phyloP scores from a whole-genome alignment of 441 rosid species.

The Euphorbia schlechtendalii region DNA sequence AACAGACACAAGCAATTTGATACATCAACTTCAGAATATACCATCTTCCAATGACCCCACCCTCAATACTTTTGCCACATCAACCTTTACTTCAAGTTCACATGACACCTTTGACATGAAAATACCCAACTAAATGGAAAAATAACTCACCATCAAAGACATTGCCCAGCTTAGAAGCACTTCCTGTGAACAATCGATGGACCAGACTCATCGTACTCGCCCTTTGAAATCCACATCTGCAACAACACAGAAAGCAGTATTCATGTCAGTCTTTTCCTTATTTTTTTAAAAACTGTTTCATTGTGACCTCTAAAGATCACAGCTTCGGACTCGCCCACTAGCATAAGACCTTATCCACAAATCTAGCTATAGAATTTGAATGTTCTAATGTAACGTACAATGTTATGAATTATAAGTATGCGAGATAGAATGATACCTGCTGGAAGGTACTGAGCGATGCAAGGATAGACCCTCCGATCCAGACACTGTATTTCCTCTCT shows the following conservation, averaged over 20 bases:
- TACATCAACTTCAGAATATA: conserved; percentile 16
- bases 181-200: conserved; percentile 72
- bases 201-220: conserved; percentile 56
- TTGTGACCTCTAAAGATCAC: too few relatives aligned
- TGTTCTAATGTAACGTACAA: too few relatives aligned
- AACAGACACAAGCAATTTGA: conserved; percentile 16
- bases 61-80: conserved; percentile 17
- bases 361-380: too few relatives aligned
- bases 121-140: conserved; percentile 35
- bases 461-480: conserved; percentile 84
- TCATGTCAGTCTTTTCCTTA: conserved; percentile 8
- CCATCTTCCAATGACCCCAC: conserved; percentile 20
- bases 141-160: conserved; percentile 36
- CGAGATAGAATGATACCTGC: conserved; percentile 48
- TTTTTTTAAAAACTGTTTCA: too few relatives aligned
- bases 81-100: conserved; percentile 31
- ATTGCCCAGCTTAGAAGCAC: conserved; percentile 43
- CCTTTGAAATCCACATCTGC: conserved; percentile 68
- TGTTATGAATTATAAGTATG: too few relatives aligned
- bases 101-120: conserved; percentile 38
- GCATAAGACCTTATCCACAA: too few relatives aligned
- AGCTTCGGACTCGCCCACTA: too few relatives aligned
- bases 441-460: conserved; percentile 92
- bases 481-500: conserved; percentile 83
- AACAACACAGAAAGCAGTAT: neutral